These are phyloP conservation scores for Eimeria brunetti DNA, from an alignment of 169 alveolate species.

Conservation along the genomic window DNA sequence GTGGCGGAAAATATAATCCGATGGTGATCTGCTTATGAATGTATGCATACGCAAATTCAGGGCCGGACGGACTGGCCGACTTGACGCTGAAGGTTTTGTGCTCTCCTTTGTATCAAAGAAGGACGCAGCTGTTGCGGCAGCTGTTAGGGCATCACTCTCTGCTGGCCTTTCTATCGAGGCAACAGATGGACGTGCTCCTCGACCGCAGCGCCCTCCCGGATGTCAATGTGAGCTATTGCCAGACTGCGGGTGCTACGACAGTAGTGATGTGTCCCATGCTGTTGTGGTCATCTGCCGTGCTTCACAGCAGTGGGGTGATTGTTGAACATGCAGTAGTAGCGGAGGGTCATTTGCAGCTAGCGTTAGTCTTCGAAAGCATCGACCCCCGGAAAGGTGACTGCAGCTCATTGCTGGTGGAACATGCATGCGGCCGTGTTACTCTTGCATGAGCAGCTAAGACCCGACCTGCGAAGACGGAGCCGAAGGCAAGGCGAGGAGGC, in stretches of 20 bases:
- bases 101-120: constrained; percentile 45
- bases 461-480: neutral
- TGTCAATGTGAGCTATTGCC: neutral
- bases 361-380: neutral
- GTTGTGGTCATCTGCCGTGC: neutral
- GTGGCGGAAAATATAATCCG: neutral
- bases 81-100: constrained; percentile 90
- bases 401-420: neutral
- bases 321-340: neutral
- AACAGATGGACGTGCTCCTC: neutral
- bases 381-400: neutral
- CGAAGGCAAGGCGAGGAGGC: constrained; percentile 64
- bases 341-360: neutral
- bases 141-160: constrained; percentile 59
- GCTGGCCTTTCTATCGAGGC: constrained; percentile 34
- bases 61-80: constrained; percentile 96
- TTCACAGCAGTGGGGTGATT: neutral
- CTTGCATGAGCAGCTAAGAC: neutral
- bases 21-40: neutral
- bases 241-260: neutral
- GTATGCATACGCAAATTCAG: constrained; percentile 86
- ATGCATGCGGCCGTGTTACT: neutral
- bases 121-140: constrained; percentile 67
- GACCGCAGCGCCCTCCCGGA: neutral
- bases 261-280: neutral